These are phyloP conservation scores for Trichoderma koningiopsis DNA, from an alignment of 2,329 filamentous ascomycete species.

Conservation along the genomic window DNA sequence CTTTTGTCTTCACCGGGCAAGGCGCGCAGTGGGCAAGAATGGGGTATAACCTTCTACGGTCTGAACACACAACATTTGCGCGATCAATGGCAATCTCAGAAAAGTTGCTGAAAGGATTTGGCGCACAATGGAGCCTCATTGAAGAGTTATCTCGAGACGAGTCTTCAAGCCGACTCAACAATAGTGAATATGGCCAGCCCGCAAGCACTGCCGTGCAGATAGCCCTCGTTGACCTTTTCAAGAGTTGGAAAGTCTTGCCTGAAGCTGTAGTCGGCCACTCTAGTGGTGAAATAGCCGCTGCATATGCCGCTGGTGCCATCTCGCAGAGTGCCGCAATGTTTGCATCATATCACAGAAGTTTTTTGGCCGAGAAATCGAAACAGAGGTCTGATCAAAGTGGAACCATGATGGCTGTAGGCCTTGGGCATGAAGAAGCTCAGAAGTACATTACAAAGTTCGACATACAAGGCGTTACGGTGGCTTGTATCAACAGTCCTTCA, in stretches of 20 bases:
- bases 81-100: not conserved
- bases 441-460: conserved; percentile 10
- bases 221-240: conserved; percentile 30
- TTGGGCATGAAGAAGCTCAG: conserved; percentile 24
- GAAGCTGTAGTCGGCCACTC: conserved; percentile 32
- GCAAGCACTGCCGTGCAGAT: conserved; percentile 31
- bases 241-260: conserved; percentile 27
- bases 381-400: conserved; percentile 25
- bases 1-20: conserved; percentile 18
- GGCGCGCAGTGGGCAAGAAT: conserved; percentile 15
- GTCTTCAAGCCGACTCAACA: not conserved
- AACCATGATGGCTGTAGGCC: conserved; percentile 32
- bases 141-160: not conserved
- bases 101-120: not conserved
- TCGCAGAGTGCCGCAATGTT: conserved; percentile 29
- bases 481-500: conserved; percentile 37
- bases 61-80: not conserved
- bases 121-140: conserved; percentile 4
- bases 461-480: conserved; percentile 31
- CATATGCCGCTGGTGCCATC: conserved; percentile 39
- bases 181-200: conserved; percentile 31
- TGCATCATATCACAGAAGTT: conserved; percentile 32
- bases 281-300: conserved; percentile 40
- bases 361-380: conserved; percentile 24
- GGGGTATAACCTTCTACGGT: not conserved